Evolutionary conservation across 1,284 basidiomycete species (phyloP).

Genomic region (Fistulina hepatica): DNA sequence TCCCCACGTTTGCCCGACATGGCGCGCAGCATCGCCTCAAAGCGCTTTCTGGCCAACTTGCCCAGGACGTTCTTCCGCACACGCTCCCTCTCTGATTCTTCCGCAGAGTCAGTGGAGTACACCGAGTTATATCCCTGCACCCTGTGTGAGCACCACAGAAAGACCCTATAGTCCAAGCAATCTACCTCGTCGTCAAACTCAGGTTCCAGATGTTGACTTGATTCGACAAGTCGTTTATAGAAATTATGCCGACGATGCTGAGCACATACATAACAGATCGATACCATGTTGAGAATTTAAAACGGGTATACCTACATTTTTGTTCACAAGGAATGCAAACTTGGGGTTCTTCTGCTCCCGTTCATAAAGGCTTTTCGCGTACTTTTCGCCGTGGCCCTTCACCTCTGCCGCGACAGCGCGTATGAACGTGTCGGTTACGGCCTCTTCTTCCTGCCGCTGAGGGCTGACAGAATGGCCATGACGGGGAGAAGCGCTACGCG

Average conservation of each 20-base stretch:
- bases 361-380: constrained; percentile 66
- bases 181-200: constrained; percentile 81
- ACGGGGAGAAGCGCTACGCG: constrained; percentile 11
- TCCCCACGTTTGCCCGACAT: constrained; percentile 82
- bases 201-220: constrained; percentile 43
- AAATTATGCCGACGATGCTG: constrained; percentile 76
- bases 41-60: constrained; percentile 65
- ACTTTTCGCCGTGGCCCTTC: constrained; percentile 67
- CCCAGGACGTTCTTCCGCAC: constrained; percentile 67
- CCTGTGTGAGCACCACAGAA: constrained; percentile 6
- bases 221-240: constrained; percentile 68
- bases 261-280: constrained; percentile 9
- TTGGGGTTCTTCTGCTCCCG: constrained; percentile 73
- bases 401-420: constrained; percentile 78
- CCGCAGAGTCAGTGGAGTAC: constrained; percentile 91
- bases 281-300: constrained; percentile 2
- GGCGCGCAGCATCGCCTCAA: constrained; percentile 83
- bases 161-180: constrained; percentile 12
- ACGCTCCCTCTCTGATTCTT: constrained; percentile 83
- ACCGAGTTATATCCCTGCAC: constrained; percentile 78
- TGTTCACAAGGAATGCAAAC: constrained; percentile 69
- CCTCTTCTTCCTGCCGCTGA: constrained; percentile 44
- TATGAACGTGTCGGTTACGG: constrained; percentile 73
- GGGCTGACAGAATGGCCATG: constrained; percentile 5
- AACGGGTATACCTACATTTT: constrained; percentile 39